Evolutionary conservation across 768 basidiomycete genomes (phyloP).

Genomic region (Boletus subparvulus): DNA sequence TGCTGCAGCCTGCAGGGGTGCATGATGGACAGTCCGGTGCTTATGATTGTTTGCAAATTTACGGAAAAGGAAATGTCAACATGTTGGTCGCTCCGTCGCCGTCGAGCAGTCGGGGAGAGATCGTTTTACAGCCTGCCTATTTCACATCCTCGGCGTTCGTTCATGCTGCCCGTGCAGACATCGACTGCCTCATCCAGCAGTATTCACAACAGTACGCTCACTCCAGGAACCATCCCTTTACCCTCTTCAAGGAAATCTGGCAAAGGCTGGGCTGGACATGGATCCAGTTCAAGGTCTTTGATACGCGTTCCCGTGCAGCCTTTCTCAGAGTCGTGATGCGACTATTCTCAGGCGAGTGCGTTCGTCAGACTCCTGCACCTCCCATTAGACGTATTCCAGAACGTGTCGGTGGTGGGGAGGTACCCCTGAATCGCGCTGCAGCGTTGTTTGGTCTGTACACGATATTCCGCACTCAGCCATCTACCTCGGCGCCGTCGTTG

Average conservation of each 20-base stretch:
- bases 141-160: conserved; percentile 80
- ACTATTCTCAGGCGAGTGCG: conserved; percentile 61
- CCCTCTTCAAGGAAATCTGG: conserved; percentile 74
- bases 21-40: background rate
- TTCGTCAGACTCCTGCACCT: background rate
- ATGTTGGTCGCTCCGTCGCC: conserved; percentile 54
- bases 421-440: conserved; percentile 54
- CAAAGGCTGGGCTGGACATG: conserved; percentile 65
- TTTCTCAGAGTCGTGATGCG: conserved; percentile 61
- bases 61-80: conserved; percentile 20
- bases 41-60: conserved; percentile 14
- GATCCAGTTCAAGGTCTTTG: conserved; percentile 74
- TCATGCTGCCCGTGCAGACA: conserved; percentile 60
- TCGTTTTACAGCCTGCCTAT: conserved; percentile 69
- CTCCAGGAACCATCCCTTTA: conserved; percentile 49
- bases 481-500: conserved; percentile 49
- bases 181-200: conserved; percentile 48
- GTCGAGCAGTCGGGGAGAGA: conserved; percentile 56
- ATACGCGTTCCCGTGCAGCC: conserved; percentile 59
- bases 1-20: no score
- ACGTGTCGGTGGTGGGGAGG: conserved; percentile 46
- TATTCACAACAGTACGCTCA: conserved; percentile 51
- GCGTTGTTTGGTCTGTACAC: conserved; percentile 72
- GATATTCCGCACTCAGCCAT: conserved; percentile 68
- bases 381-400: conserved; percentile 40